These are phyloP conservation scores for Lecanicillium sp. DNA, from an alignment of 2,329 filamentous ascomycete species.

Conservation along the genomic window DNA sequence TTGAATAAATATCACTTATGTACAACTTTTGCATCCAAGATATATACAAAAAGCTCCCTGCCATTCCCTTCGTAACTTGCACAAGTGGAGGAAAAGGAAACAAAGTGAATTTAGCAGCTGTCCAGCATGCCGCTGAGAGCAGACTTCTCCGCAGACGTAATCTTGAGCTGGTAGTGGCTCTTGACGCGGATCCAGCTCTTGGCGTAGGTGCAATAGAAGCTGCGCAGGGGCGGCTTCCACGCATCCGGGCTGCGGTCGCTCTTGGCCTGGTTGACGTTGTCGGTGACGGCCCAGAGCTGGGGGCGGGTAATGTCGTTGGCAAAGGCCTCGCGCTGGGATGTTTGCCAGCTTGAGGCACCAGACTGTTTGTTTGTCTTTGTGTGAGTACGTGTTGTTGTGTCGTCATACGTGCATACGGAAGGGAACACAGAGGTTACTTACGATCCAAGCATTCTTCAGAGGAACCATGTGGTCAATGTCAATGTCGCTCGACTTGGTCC, in stretches of 20 bases:
- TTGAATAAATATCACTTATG: no score
- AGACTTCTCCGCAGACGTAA: slow-evolving; percentile 65
- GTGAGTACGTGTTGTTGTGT: slow-evolving; percentile 8
- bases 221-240: slow-evolving; percentile 65
- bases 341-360: slow-evolving; percentile 66
- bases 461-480: slow-evolving; percentile 84
- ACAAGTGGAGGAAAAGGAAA: no score
- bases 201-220: slow-evolving; percentile 73
- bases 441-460: slow-evolving; percentile 72
- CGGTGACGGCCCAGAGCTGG: slow-evolving; percentile 73
- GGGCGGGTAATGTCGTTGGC: slow-evolving; percentile 72
- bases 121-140: slow-evolving; percentile 58
- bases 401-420: background rate
- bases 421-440: slow-evolving; percentile 24
- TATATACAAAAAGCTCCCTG: no score
- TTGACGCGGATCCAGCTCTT: slow-evolving; percentile 74
- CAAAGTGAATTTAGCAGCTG: slow-evolving; percentile 37
- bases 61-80: no score
- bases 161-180: slow-evolving; percentile 58
- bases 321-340: slow-evolving; percentile 55
- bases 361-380: slow-evolving; percentile 36
- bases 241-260: slow-evolving; percentile 64
- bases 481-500: slow-evolving; percentile 60
- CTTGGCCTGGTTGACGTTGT: slow-evolving; percentile 67
- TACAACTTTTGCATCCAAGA: no score